phyloP scores from a whole-genome alignment of 2,329 filamentous ascomycete species.

The Trichothecium roseum region DNA sequence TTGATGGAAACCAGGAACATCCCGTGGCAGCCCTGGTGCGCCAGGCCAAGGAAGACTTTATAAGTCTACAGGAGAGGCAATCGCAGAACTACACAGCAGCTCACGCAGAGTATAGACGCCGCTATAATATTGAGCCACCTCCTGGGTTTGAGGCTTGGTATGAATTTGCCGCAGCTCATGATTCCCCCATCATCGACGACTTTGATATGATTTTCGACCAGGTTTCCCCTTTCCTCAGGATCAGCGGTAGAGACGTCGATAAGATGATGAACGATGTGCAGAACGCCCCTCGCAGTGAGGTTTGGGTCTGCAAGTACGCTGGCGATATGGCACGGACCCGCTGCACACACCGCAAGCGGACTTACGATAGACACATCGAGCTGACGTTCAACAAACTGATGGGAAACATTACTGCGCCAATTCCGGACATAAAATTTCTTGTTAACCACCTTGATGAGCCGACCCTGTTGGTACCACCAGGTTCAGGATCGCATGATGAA shows the following conservation, averaged over 20 bases:
- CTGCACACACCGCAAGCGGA: constrained; percentile 22
- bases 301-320: constrained; percentile 25
- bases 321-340: constrained; percentile 13
- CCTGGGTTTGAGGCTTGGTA: constrained; percentile 76
- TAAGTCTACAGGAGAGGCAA: no score
- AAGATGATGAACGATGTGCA: constrained; percentile 16
- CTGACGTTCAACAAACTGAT: constrained; percentile 20
- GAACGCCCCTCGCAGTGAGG: constrained; percentile 15
- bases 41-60: no score
- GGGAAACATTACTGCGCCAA: constrained; percentile 8
- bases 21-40: no score
- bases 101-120: constrained; percentile 26
- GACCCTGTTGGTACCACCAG: constrained; percentile 21
- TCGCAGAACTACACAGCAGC: no score
- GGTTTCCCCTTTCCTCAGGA: constrained; percentile 27
- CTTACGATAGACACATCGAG: constrained; percentile 21
- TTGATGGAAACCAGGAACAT: no score
- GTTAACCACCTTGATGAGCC: constrained; percentile 40
- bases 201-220: constrained; percentile 61
- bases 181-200: constrained; percentile 62
- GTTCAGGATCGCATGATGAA: background rate
- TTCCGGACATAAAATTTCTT: constrained; percentile 30
- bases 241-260: constrained; percentile 23
- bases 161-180: constrained; percentile 51
- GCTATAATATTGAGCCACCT: constrained; percentile 55